Conservation (phyloP, 345 rosid species). For the Hibiscus mutabilis region DNA sequence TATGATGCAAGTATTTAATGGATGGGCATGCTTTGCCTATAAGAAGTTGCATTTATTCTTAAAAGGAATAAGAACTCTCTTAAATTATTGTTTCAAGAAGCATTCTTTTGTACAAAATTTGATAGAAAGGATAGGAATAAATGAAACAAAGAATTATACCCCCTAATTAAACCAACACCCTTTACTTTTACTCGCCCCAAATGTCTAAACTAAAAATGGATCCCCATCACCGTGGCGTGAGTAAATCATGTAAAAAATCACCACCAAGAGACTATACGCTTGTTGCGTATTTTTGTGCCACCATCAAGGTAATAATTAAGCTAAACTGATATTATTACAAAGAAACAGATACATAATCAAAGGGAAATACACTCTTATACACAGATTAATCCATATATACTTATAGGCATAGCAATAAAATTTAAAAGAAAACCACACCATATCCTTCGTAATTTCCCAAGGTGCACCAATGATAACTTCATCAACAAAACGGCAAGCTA, state of each 20-base stretch:
- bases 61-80: neutral
- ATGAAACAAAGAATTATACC: neutral
- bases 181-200: neutral
- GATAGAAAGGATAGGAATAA: neutral
- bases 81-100: neutral
- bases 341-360: neutral
- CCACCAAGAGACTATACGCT: neutral
- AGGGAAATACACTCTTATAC: neutral
- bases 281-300: neutral
- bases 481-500: slow-evolving; percentile 94
- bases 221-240: neutral
- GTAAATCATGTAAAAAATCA: neutral
- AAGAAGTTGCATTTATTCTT: neutral
- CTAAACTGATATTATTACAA: neutral
- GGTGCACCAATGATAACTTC: slow-evolving; percentile 98
- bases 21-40: neutral
- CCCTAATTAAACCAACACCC: neutral
- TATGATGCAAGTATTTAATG: neutral
- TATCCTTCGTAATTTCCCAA: slow-evolving; percentile 82
- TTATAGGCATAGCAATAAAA: neutral
- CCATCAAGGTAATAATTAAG: neutral
- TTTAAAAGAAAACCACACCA: slow-evolving; percentile 38
- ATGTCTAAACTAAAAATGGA: neutral
- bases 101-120: neutral
- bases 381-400: neutral